Evolutionary conservation across 495 filamentous ascomycete species (phyloP), one percentile per base, ranked within the genome.

Genomic region (Penicillium herquei): DNA sequence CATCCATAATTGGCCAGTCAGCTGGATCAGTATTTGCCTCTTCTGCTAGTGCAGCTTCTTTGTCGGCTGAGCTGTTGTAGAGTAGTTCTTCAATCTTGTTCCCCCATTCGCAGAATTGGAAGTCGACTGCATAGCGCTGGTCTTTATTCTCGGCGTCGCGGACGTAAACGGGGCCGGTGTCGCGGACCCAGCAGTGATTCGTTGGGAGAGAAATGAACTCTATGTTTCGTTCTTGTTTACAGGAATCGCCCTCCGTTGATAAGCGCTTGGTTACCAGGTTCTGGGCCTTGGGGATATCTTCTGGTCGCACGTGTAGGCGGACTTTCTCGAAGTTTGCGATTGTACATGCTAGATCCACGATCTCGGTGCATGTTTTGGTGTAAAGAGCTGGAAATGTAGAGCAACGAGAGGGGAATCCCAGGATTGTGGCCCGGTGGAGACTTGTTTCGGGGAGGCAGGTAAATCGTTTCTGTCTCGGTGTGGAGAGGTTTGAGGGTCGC

Each of bases 121-220:
- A 73, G 49, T 73, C 61, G 9, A 73, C 57, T 10, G 68, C 70
- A 31, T 58, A 61, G 6, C 68, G 64, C 16, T 50, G 41, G 6
- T 44, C 12, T 0, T 35, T 35, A 40, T 63, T 52, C 7, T 60
- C 51, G 6, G 45, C 52, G n/a, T 54, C 49, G 41, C 58, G 65
- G 16, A 71, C 65, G 50, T 71, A 73, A 11, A 71, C 65, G 13
- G 70, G 70, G 0, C 68, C 70, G 3, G 69, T 73, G 48, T 73
- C 70, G 34, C 70, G 64, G 30, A 71, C 66, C 70, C 70, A 73
- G 61, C 59, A 50, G 57, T 73, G 68, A 52, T 71, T 73, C 17
- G 65, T 71, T 14, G 61, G 45, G 3, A 45, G 53, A 1, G 62
- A 48, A 39, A 70, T 55, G 11, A 71, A 55, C 1, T 47, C 49